phyloP scores from a whole-genome alignment of 306 rosid genomes.

The Vigna reflexopilosa region DNA sequence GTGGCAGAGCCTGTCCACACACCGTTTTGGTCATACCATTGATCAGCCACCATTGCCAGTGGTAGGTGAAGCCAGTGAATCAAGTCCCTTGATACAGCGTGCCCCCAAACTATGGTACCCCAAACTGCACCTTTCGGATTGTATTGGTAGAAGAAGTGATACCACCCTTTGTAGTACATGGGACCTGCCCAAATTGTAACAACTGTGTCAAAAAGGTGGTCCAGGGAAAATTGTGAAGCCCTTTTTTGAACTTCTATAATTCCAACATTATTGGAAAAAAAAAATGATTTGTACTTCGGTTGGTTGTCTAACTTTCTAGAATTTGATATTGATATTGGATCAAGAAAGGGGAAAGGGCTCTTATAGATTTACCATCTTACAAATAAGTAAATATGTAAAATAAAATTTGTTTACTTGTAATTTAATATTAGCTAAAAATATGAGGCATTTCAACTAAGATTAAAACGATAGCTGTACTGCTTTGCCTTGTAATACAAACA shows the following conservation, averaged over 20 bases:
- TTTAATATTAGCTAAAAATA: not conserved
- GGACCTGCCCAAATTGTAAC: constrained; percentile 63
- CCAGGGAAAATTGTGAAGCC: not conserved
- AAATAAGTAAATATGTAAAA: not conserved
- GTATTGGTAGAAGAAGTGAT: constrained; percentile 92
- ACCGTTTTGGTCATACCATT: constrained; percentile 83
- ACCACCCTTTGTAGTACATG: constrained; percentile 85
- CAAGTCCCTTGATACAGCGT: constrained; percentile 81
- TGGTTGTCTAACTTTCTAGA: not conserved
- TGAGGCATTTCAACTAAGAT: not conserved
- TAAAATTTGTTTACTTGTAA: not conserved
- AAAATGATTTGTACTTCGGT: not conserved
- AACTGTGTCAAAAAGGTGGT: not conserved
- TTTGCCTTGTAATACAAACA: no score
- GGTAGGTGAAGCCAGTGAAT: constrained; percentile 95
- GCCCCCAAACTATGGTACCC: constrained; percentile 93
- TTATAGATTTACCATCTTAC: no score
- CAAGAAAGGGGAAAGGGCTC: no score
- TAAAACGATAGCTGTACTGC: not conserved
- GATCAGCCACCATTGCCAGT: constrained; percentile 72
- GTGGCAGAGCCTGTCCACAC: constrained; percentile 97
- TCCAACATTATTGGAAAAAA: not conserved
- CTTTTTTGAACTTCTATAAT: not conserved
- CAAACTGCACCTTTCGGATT: constrained; percentile 80
- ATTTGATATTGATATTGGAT: no score